These are phyloP conservation scores for Geranium brycei DNA, from an alignment of 345 rosid species.

Conservation along the genomic window DNA sequence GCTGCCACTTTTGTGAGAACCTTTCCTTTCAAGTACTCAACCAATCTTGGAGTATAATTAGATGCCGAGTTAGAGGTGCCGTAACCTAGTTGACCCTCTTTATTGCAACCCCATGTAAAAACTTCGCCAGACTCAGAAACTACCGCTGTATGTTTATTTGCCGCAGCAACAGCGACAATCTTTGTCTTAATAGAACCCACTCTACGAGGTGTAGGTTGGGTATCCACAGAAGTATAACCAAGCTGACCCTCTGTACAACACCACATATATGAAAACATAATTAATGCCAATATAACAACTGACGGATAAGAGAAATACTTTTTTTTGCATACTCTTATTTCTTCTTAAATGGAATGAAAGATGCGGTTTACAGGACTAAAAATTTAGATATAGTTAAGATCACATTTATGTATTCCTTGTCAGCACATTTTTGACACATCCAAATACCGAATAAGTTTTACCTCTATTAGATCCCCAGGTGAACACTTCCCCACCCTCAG, in stretches of 20 bases:
- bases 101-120: conserved; percentile 96
- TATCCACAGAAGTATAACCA: conserved; percentile 89
- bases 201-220: conserved; percentile 93
- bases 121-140: conserved; percentile 87
- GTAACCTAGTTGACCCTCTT: conserved; percentile 97
- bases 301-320: background rate
- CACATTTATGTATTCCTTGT: background rate
- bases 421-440: background rate
- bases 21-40: conserved; percentile 86
- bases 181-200: conserved; percentile 61
- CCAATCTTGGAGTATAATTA: conserved; percentile 82
- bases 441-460: conserved; percentile 14
- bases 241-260: conserved; percentile 85
- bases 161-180: conserved; percentile 87
- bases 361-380: background rate
- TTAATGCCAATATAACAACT: conserved; percentile 2
- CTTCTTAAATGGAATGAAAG: background rate
- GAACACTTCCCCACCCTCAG: conserved; percentile 78
- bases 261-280: conserved; percentile 12
- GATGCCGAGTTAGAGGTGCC: conserved; percentile 98
- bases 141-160: conserved; percentile 90
- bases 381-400: too few relatives aligned
- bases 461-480: conserved; percentile 99
- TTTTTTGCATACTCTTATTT: background rate
- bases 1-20: conserved; percentile 45